Percentiles rank a stretch among this genome's conserved stretches.
phyloP scores from a whole-genome alignment of 768 basidiomycete genomes.

The Boletus huronensis region DNA sequence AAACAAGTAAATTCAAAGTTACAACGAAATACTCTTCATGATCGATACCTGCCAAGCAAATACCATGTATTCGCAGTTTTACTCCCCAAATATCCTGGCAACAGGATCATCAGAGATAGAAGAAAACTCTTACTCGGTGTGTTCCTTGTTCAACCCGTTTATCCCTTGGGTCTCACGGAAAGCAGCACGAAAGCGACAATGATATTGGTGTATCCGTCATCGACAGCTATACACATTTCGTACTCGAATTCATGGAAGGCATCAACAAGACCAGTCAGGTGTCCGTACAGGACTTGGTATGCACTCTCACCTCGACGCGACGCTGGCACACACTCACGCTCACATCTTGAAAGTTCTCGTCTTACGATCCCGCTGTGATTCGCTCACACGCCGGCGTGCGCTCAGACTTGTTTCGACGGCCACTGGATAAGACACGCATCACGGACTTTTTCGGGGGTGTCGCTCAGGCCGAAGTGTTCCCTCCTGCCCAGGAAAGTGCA shows the following conservation, averaged over 20 bases:
- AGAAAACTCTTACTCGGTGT: conserved; percentile 91
- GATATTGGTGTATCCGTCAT: conserved; percentile 96
- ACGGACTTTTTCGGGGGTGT: conserved; percentile 92
- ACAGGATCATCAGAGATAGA: conserved; percentile 81
- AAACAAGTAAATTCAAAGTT: conserved; percentile 43
- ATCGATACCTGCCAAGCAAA: conserved; percentile 98
- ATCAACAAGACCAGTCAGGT: conserved; percentile 86
- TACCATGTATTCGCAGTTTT: conserved; percentile 90
- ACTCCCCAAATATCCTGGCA: conserved; percentile 89
- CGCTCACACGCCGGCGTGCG: conserved; percentile 89
- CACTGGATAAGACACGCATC: conserved; percentile 58
- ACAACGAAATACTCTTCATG: conserved; percentile 98
- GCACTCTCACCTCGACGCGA: conserved; percentile 26
- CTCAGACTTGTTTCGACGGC: conserved; percentile 70
- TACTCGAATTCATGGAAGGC: conserved; percentile 87
- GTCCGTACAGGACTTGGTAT: conserved; percentile 78
- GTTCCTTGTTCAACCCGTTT: conserved; percentile 22
- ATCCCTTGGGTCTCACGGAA: neutral
- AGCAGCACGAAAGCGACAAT: conserved; percentile 85
- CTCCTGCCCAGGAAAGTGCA: conserved; percentile 2
- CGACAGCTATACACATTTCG: conserved; percentile 89
- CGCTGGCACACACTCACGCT: conserved; percentile 14
- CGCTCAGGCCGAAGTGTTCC: conserved; percentile 70
- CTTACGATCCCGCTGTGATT: conserved; percentile 71
- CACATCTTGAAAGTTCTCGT: conserved; percentile 60